Evolutionary conservation across 108 stramenopile genomes (phyloP).

Genomic region (Fistulifera pelliculosa): DNA sequence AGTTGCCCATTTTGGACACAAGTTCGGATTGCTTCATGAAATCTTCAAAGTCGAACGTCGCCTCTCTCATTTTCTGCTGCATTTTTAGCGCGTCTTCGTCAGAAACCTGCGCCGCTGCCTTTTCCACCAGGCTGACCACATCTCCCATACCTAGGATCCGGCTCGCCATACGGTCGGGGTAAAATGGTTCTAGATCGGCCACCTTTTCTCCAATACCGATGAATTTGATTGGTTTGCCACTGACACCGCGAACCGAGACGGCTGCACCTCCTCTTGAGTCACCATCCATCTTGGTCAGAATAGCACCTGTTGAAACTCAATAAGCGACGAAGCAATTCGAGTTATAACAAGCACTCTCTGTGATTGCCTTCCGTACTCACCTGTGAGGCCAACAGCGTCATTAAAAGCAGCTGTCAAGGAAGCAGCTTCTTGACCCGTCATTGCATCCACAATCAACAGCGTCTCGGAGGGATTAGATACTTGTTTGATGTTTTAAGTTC

Average conservation of each 20-base stretch:
- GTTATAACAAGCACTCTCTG: too few relatives aligned
- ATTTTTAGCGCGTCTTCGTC: slow-evolving; percentile 75
- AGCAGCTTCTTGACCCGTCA: slow-evolving; percentile 97
- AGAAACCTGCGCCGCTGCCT: slow-evolving; percentile 83
- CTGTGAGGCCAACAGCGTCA: slow-evolving; percentile 84
- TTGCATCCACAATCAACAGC: slow-evolving; percentile 94
- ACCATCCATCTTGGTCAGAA: slow-evolving; percentile 93
- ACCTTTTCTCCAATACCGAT: slow-evolving; percentile 90
- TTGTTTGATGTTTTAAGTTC: slow-evolving; percentile 81
- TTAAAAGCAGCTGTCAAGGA: slow-evolving; percentile 89
- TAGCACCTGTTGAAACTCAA: too few relatives aligned
- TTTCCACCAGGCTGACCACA: slow-evolving; percentile 91
- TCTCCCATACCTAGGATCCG: slow-evolving; percentile 97
- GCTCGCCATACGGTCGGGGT: slow-evolving; percentile 94
- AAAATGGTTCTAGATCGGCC: slow-evolving; percentile 90
- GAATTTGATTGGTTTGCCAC: slow-evolving; percentile 95
- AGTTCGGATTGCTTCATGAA: slow-evolving; percentile 80
- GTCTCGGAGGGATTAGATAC: slow-evolving; percentile 84
- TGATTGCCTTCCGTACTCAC: too few relatives aligned
- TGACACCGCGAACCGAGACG: slow-evolving; percentile 85
- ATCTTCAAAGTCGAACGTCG: slow-evolving; percentile 91
- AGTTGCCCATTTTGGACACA: slow-evolving; percentile 80
- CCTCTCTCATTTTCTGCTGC: slow-evolving; percentile 84
- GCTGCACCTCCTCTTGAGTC: slow-evolving; percentile 94
- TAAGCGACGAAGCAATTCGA: too few relatives aligned